These are phyloP conservation scores for Catenaria anguillulae DNA, from an alignment of 371 early-diverging fungal genomes.

Conservation along the genomic window DNA sequence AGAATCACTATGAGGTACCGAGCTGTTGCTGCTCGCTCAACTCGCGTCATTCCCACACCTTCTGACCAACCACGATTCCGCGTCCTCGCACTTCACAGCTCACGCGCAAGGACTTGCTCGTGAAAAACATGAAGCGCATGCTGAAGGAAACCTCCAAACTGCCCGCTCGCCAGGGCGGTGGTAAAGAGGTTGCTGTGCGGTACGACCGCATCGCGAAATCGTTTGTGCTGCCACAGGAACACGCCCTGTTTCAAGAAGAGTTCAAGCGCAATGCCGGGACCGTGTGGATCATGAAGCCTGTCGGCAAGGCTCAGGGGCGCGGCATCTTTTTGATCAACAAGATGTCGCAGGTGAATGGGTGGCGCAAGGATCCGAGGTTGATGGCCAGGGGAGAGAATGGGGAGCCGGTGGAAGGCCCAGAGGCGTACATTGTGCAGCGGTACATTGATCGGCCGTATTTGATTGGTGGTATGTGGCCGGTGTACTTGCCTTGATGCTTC, in stretches of 20 bases:
- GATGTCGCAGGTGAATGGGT: conserved; percentile 31
- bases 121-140: conserved; percentile 43
- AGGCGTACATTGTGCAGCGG: conserved; percentile 43
- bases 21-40: too few relatives aligned
- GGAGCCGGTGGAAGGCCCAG: conserved; percentile 23
- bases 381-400: conserved; percentile 10
- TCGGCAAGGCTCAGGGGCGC: conserved; percentile 42
- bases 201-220: conserved; percentile 35
- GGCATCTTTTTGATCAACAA: conserved; percentile 45
- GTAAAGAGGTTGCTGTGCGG: conserved; percentile 27
- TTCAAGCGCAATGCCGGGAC: conserved; percentile 31
- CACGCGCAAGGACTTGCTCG: conserved; percentile 40
- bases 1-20: conserved; percentile 43
- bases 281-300: conserved; percentile 48
- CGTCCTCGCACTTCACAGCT: conserved; percentile 17
- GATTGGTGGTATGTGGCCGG: conserved; percentile 26
- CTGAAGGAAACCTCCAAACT: conserved; percentile 33
- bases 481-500: not conserved
- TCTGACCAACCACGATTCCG: not conserved
- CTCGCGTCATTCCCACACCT: too few relatives aligned
- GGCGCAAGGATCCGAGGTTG: conserved; percentile 30
- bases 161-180: conserved; percentile 14
- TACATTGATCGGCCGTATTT: conserved; percentile 41
- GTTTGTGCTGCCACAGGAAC: conserved; percentile 39
- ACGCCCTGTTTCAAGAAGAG: conserved; percentile 41